Base-by-base conservation (phyloP, 768 basidiomycete species). In the Leccinum olivaceopallidum region DNA sequence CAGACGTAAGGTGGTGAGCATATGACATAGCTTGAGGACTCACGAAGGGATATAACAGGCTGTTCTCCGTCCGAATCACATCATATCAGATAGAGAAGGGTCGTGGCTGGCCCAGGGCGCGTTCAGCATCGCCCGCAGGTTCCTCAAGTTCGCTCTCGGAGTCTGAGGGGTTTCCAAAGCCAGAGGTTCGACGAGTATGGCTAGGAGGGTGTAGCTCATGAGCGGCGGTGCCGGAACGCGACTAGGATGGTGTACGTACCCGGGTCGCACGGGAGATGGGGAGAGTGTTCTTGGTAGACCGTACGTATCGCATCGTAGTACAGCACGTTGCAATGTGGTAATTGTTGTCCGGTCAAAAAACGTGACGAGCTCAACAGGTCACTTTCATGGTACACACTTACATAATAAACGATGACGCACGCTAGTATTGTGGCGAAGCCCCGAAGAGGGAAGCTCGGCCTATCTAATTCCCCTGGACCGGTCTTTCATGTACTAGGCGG, bases 101-200 rank as follows among this genome's bases (percentile, higher is more conserved):
- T 71, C 73, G 0, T 73, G 69, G 10, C 61, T 65, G 9, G 67
- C 30, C 30, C 30, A 32, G 64, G 26, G 64, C n/a, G 68, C 63
- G 55, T 6, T 79, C 79, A 2, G 72, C 76, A 47, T 81, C 80
- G 50, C 77, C 77, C 47, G 75, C 68, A 16, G 73, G 68, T 13
- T 70, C 66, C 3, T 71, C 73, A 18, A 57, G 50, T n/a, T 72
- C 70, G 54, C 67, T 73, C 28, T 76, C 72, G 8, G 83, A 85
- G 58, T 84, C 83, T 6, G 82, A 80, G 34, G 79, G 79, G 6
- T 85, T 69, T 16, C 84, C 84, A 65, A 84, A 87, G 6, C 83
- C 82, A 14, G 83, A 85, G 5, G 77, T 73, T 39, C 77, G 72
- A n/a, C 81, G 73, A 13, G 49, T 26, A 3, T 42, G 26, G 47